A percentile compares a stretch with the other conserved stretches of the same genome.
Conservation (phyloP, 2,329 filamentous ascomycete species). For the Plectosphaerella plurivora region DNA sequence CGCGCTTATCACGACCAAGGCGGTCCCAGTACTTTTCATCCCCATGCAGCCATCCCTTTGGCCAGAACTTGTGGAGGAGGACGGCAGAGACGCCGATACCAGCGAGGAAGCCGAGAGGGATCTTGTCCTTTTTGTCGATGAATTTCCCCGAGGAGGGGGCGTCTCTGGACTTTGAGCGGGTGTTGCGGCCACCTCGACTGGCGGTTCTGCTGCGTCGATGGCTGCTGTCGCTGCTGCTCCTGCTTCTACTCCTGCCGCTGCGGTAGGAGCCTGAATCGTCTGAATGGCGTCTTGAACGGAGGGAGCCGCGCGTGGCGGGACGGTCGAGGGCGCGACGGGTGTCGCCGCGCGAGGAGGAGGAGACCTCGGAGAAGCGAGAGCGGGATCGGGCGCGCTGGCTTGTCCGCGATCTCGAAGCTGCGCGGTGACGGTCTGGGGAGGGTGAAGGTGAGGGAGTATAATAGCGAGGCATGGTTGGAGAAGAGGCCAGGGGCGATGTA, state of each 20-base stretch:
- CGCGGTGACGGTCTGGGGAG: not conserved
- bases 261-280: not conserved
- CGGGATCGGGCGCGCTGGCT: not conserved
- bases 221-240: not conserved
- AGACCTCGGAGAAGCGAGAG: not conserved
- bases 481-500: too few relatives aligned
- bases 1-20: conserved; percentile 1
- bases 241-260: not conserved
- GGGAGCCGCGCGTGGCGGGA: not conserved
- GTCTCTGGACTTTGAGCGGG: not conserved
- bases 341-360: not conserved
- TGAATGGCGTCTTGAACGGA: not conserved
- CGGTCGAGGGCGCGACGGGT: not conserved
- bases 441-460: not conserved
- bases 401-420: not conserved
- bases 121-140: conserved; percentile 14
- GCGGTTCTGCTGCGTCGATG: not conserved
- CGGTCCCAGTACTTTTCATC: conserved; percentile 24
- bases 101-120: conserved; percentile 24
- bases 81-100: conserved; percentile 28
- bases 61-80: conserved; percentile 29
- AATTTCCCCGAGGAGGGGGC: not conserved
- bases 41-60: conserved; percentile 21
- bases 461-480: not conserved
- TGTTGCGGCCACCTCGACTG: not conserved